Conservation (phyloP, 805 yeast species). For the Gaillardinia entomophila region DNA sequence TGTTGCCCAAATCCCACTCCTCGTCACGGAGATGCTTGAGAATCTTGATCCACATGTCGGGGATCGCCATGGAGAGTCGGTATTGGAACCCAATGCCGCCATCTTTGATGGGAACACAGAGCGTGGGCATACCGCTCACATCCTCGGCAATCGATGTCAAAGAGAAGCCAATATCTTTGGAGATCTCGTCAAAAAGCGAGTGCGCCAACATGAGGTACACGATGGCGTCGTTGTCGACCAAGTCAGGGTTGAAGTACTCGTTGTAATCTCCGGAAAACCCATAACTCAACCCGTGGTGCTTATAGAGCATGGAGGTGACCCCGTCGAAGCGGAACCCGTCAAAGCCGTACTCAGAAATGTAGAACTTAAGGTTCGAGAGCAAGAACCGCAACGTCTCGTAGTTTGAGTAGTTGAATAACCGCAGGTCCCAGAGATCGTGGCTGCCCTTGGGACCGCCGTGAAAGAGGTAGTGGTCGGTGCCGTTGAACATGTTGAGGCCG, state of each 20-base stretch:
- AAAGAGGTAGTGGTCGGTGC: slow-evolving; percentile 91
- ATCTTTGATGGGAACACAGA: slow-evolving; percentile 62
- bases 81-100: slow-evolving; percentile 97
- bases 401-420: slow-evolving; percentile 85
- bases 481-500: slow-evolving; percentile 90
- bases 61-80: slow-evolving; percentile 92
- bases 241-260: slow-evolving; percentile 75
- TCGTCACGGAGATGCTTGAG: slow-evolving; percentile 81
- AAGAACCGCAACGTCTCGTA: slow-evolving; percentile 88
- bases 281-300: slow-evolving; percentile 88
- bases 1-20: slow-evolving; percentile 83
- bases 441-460: slow-evolving; percentile 87
- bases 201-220: slow-evolving; percentile 90
- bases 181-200: slow-evolving; percentile 55
- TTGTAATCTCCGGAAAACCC: slow-evolving; percentile 90
- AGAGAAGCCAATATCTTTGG: slow-evolving; percentile 23
- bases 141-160: slow-evolving; percentile 90
- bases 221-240: slow-evolving; percentile 84
- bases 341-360: slow-evolving; percentile 74
- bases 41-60: slow-evolving; percentile 98
- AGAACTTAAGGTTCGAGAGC: slow-evolving; percentile 77
- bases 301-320: slow-evolving; percentile 87
- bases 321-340: slow-evolving; percentile 98
- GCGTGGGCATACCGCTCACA: slow-evolving; percentile 95
- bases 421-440: slow-evolving; percentile 95